Evolutionary conservation across 2,329 filamentous ascomycete genomes (phyloP), one percentile per base, ranked within the genome.

Genomic region (Parastagonospora nodorum): DNA sequence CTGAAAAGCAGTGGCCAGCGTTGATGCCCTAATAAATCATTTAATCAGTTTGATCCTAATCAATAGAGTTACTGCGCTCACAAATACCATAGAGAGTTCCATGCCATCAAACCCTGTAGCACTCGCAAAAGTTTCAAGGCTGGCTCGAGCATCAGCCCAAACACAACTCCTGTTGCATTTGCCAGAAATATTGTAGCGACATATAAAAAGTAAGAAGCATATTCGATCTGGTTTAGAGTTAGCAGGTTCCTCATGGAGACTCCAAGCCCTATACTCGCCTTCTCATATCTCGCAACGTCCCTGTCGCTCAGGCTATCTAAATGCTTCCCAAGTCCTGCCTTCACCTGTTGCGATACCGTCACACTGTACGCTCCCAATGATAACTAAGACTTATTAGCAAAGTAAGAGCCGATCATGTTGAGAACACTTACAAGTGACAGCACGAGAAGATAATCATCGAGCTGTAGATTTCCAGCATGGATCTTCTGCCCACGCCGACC

Each of bases 261-360:
- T 38, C 15, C 15, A 4, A 38, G 16, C 11, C 11, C 35, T 10
- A 38, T 38, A 38, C 35, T 38, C 11, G 36, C 48, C 48, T 55
- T 56, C 40, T 46, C 31, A 29, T 53, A 53, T 19, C 19, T 32
- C 29, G 16, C n/a, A 28, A 45, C 28, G 27, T n/a, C 9, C 11
- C 8, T 5, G 12, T 29, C 8, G 2, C 16, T 15, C 11, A 30
- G 4, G 32, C n/a, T 15, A 8, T 33, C 30, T 29, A 28, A 8
- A 30, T 32, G 33, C 16, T 27, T 42, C 8, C 52, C 52, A 28
- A 51, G 30, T 12, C 48, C 51, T n/a, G 51, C 51, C 12, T 30
- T 24, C 8, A 52, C 49, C 35, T 55, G 48, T 27, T 40, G 32
- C 8, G 52, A 52, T 15, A 52, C 40, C n/a, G 49, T 11, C 19